These are phyloP conservation scores for Fragaria ananassa DNA, from an alignment of 306 rosid genomes.

Conservation along the genomic window DNA sequence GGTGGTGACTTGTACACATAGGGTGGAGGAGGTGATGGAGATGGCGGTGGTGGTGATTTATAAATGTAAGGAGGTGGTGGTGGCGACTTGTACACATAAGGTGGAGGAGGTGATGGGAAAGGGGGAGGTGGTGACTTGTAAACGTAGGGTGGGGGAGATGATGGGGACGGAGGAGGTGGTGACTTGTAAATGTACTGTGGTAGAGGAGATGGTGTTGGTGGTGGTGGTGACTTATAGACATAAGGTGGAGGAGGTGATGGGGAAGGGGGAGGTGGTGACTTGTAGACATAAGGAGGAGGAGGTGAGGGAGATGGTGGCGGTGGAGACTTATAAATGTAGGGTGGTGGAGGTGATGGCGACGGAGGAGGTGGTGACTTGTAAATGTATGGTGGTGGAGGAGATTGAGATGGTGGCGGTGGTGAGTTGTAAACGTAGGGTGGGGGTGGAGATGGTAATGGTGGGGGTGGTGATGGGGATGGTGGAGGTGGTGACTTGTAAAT, in stretches of 20 bases:
- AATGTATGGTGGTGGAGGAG: neutral
- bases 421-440: neutral
- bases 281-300: neutral
- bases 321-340: neutral
- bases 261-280: neutral
- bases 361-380: constrained; percentile 19
- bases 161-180: constrained; percentile 7
- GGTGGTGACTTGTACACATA: neutral
- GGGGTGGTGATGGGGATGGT: neutral
- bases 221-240: neutral
- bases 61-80: neutral
- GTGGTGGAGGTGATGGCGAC: neutral
- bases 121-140: constrained; percentile 21
- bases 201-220: neutral
- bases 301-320: constrained; percentile 6
- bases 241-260: neutral
- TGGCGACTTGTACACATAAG: neutral
- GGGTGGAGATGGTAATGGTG: neutral
- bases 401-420: neutral
- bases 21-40: neutral
- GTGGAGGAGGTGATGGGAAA: neutral
- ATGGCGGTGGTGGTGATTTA: neutral
- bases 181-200: neutral
- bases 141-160: neutral
- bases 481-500: neutral